Evolutionary conservation across 352 stramenopile species (phyloP), one percentile per base, ranked within the genome.

Genomic region (Pythium guiyangense): DNA sequence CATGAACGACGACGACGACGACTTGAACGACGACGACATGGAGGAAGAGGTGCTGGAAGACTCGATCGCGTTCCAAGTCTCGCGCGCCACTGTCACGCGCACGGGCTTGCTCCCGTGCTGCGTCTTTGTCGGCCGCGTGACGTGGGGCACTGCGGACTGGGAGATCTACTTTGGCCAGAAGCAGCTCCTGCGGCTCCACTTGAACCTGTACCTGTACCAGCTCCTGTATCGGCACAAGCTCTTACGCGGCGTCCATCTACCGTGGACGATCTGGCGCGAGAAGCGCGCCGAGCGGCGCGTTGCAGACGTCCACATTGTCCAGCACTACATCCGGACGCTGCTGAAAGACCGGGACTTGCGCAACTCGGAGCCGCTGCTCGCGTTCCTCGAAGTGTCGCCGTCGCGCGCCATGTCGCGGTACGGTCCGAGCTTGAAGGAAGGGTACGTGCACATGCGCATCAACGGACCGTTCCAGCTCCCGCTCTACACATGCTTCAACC

Each of bases 371-470:
- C 72, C 80, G 22, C 56, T 94, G 52, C 56, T 94, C 50, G 79
- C 76, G 20, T 94, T 94, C 45, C 57, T 94, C 22, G 85, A 93
- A 52, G 79, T 93, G 22, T 91, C 79, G 40, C 80, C 85, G 45
- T 89, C 81, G 20, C 77, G 85, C 3, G 71, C 82, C 22, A 87
- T 90, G 79, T 66, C 83, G 26, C 74, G 80, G 8, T 85, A 90
- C 22, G 84, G 84, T 2, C 80, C 81, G 25, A 92, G 82, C 29
- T 57, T 92, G 20, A 94, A 94, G 34, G 85, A 94, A 66, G 85
- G 85, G 14, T 94, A 94, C 60, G 85, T 92, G 49, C 85, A 94
- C 70, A 92, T 94, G 85, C 83, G 84, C 67, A 90, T 92, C 57
- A 94, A 92, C 64, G 85, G 85, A 53, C 73, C 85, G 46, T 91